Evolutionary conservation across 192 early-diverging fungal genomes (phyloP), one percentile per base, ranked within the genome.

Genomic region (Thoreauomyces humboldtii): DNA sequence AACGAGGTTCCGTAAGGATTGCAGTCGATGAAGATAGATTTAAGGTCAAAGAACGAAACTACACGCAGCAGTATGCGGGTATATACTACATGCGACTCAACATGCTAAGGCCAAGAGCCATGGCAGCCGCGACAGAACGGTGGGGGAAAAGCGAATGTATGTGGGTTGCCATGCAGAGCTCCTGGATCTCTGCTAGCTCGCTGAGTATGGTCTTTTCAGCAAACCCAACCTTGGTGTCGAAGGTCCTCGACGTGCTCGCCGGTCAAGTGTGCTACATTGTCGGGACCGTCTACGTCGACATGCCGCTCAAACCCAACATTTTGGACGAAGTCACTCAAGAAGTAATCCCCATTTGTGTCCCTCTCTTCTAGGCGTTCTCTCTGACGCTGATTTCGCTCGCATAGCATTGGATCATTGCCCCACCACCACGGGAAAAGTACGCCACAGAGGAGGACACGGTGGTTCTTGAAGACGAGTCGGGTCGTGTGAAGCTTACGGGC

Each of bases 391-490:
- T 24, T n/a, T 31, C 15, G 22, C 44, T 17, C 14, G 29, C 35
- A n/a, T 54, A 90, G 87, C 80, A 84, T 61, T 88, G 87, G 79
- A 77, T 90, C 7, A 62, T 81, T 0, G 78, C 82, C 2, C 83
- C 90, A 7, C 74, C 81, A 7, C 75, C 83, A 38, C 70, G 81
- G n/a, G 65, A 62, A 53, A 89, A 85, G 63, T 98, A 94, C 75
- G 73, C 73, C 6, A 79, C 75, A 17, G 87, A 82, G 0, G 68
- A 72, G 0, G 89, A 91, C 59, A 71, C 65, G 17, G 68, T 89
- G 21, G 75, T 81, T 24, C 65, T 97, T 44, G 96, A 98, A 70
- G 96, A 98, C 72, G 94, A 97, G 62, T 95, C 92, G 3, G 95
- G 94, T 12, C 80, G 96, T 28, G 80, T 98, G 15, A 80, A 80